Conservation (phyloP, 129 eudicot genomes). For the Scalesia atractyloides region DNA sequence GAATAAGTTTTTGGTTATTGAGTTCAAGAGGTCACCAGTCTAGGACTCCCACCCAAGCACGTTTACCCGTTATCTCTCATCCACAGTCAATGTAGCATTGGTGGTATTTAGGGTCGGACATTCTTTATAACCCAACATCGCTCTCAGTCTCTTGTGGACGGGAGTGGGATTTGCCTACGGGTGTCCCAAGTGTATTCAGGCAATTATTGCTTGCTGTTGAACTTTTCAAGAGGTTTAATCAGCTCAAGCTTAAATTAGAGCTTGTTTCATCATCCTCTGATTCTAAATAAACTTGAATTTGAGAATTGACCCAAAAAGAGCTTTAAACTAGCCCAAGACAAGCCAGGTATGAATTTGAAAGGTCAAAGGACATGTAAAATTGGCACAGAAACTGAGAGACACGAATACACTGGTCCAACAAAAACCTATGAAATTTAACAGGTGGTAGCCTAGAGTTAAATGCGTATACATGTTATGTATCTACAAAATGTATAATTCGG, state of each 20-base stretch:
- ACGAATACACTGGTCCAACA: background rate
- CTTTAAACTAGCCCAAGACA: background rate
- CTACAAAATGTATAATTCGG: background rate
- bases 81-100: too few relatives aligned
- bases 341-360: background rate
- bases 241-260: slow-evolving; percentile 2
- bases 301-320: background rate
- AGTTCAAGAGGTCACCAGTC: too few relatives aligned
- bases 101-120: too few relatives aligned
- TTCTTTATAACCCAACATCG: too few relatives aligned
- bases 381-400: background rate
- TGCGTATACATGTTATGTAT: background rate
- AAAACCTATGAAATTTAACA: slow-evolving; percentile 13
- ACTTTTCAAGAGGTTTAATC: background rate
- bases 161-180: too few relatives aligned
- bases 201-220: background rate
- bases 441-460: slow-evolving; percentile 3
- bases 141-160: too few relatives aligned
- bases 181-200: background rate
- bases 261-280: background rate
- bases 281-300: slow-evolving; percentile 6
- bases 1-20: too few relatives aligned
- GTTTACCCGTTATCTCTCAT: too few relatives aligned
- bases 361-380: background rate
- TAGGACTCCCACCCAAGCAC: too few relatives aligned